Evolutionary conservation across 257 asterid species (phyloP), one percentile per base, ranked within the genome.

Genomic region (Catharanthus roseus): DNA sequence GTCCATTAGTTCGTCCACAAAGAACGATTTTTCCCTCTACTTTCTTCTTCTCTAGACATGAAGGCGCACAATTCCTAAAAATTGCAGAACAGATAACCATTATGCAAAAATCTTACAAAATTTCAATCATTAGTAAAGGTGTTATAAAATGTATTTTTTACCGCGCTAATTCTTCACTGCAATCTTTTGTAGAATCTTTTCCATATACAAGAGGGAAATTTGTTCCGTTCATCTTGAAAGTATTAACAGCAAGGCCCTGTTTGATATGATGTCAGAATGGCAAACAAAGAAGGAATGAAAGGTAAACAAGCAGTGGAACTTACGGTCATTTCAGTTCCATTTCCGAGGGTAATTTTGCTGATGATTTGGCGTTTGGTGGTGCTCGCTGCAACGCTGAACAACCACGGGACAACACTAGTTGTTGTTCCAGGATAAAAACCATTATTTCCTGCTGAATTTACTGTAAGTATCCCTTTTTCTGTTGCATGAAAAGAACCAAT

Each of bases 311-410:
- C 26, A 15, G 28, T 26, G 6, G 31, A 50, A 29, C 82, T 23
- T 69, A 84, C 85, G 21, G 15, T 2, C 5, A 81, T 5, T 44
- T 71, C 62, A 31, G n/a, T 66, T 26, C 88, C 90, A 62, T 81
- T 75, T 42, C 83, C 87, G 4, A 85, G 85, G 24, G n/a, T 10
- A 61, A 85, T 63, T 51, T 73, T 75, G 51, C 77, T 47, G 66
- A 67, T 61, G 54, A 85, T 79, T 72, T 73, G 77, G 18, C 88
- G 80, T 47, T 71, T 81, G 11, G 53, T 81, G 11, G 41, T 77
- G 78, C 88, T 81, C 0, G 90, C 86, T 0, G 73, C 90, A 26
- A 83, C 81, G 0, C 79, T 67, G 53, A 85, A 62, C 38, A 85
- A 38, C 90, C 90, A 85, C 1, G 90, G 88, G 0, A 75, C 85